Evolutionary conservation across 208 protist genomes (phyloP), one percentile per base, ranked within the genome.

Genomic region (Willaertia magna): DNA sequence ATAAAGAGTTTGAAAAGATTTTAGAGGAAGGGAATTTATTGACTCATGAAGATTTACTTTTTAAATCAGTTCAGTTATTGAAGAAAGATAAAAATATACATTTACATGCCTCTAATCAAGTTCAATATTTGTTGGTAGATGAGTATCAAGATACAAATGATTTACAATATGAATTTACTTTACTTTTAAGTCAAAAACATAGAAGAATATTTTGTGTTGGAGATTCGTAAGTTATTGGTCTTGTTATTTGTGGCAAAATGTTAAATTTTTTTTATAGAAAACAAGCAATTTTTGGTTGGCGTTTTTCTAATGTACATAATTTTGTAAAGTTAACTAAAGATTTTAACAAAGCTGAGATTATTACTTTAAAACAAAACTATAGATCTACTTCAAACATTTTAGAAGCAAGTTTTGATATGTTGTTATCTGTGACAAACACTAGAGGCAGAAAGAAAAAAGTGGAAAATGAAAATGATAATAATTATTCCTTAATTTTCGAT

Each of bases 271-370:
- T 2, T n/a, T n/a, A 59, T n/a, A 67, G 55, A 79, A n/a, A 79
- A 34, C 75, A 79, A 79, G 30, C 75, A 44, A 79, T 79, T 79
- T 79, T 79, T 40, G 30, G n/a, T 79, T 79, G 75, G 75, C 46
- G 75, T 34, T 48, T 42, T 48, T n/a, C 75, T 11, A 48, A 79
- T 79, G 75, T 48, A 48, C 39, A 48, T 6, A 79, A 79, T 12
- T 48, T 79, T n/a, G 42, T 42, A 44, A 79, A 79, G 26, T 34
- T 79, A 30, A 26, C 22, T 20, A 48, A 34, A 12, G 42, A 79
- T 30, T 79, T 79, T n/a, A 40, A 40, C 9, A 48, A 48, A 49
- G 75, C 42, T 9, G 20, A 49, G 14, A 48, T 20, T 0, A 79
- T 79, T 48, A 34, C 22, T 48, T 22, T 79, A 4, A 79, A 44